Percentiles rank a stretch among this genome's conserved stretches.
Evolutionary conservation across 2,329 filamentous ascomycete species (phyloP).

Genomic region (Sporothrix phasma): DNA sequence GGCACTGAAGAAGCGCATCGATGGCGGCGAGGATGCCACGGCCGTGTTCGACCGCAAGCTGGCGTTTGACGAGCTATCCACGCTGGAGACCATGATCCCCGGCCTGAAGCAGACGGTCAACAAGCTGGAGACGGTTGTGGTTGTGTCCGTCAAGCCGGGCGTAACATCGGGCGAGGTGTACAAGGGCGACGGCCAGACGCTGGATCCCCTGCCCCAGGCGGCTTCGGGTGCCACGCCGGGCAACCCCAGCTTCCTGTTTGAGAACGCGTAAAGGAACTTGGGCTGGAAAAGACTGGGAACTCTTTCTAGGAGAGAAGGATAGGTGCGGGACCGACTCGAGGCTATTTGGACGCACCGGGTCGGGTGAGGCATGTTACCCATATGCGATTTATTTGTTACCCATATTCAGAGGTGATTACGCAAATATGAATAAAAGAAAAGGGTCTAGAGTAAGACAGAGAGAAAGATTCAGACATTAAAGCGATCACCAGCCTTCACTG

Average conservation of each 20-base stretch:
- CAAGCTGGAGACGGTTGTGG: slow-evolving; percentile 43
- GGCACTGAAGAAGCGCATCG: slow-evolving; percentile 69
- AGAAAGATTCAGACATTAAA: no score
- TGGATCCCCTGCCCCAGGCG: slow-evolving; percentile 45
- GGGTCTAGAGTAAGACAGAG: neutral
- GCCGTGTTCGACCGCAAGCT: slow-evolving; percentile 75
- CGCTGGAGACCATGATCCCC: slow-evolving; percentile 64
- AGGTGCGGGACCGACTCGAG: neutral
- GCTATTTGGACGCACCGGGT: neutral
- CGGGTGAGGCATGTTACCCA: neutral
- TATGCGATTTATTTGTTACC: neutral
- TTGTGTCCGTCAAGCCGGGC: slow-evolving; percentile 62
- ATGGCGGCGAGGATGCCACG: slow-evolving; percentile 55
- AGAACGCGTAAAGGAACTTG: slow-evolving; percentile 13
- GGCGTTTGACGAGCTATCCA: slow-evolving; percentile 74
- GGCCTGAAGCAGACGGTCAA: slow-evolving; percentile 43
- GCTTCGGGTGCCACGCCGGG: slow-evolving; percentile 75
- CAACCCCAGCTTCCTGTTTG: slow-evolving; percentile 21
- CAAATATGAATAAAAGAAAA: neutral
- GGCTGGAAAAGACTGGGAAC: neutral
- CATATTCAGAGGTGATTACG: neutral
- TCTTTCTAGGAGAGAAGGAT: neutral
- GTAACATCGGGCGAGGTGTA: slow-evolving; percentile 53
- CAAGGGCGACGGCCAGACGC: slow-evolving; percentile 37
- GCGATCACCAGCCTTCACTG: no score